Evolutionary conservation across 2,329 filamentous ascomycete genomes (phyloP).

Genomic region (Madurella fahalii): DNA sequence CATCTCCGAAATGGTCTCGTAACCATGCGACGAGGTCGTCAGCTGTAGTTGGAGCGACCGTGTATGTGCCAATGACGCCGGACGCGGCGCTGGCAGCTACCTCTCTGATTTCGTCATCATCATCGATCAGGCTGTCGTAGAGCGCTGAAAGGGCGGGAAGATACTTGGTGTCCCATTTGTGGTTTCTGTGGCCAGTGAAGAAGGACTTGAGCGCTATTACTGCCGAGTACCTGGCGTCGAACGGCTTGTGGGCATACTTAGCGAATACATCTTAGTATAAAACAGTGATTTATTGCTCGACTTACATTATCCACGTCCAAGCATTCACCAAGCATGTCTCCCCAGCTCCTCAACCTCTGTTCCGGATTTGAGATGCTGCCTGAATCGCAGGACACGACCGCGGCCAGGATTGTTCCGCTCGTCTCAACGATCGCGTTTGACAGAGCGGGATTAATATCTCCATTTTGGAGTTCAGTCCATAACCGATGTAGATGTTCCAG

Average conservation of each 20-base stretch:
- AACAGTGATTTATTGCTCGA: background rate
- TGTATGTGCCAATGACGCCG: slow-evolving; percentile 40
- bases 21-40: slow-evolving; percentile 44
- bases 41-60: slow-evolving; percentile 47
- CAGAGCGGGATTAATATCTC: slow-evolving; percentile 43
- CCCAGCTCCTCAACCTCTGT: slow-evolving; percentile 19
- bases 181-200: slow-evolving; percentile 32
- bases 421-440: slow-evolving; percentile 46
- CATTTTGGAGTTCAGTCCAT: slow-evolving; percentile 34
- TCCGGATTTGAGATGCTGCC: slow-evolving; percentile 2
- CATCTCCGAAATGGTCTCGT: slow-evolving; percentile 32
- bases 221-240: slow-evolving; percentile 61
- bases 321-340: slow-evolving; percentile 21
- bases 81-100: slow-evolving; percentile 51
- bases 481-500: slow-evolving; percentile 35
- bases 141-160: slow-evolving; percentile 60
- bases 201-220: slow-evolving; percentile 52
- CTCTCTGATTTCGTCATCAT: slow-evolving; percentile 83
- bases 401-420: slow-evolving; percentile 43
- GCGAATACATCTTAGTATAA: background rate
- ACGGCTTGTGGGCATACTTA: slow-evolving; percentile 42
- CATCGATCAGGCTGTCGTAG: slow-evolving; percentile 78
- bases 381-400: slow-evolving; percentile 23
- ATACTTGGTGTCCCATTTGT: slow-evolving; percentile 32
- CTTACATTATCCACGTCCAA: slow-evolving; percentile 25